Evolutionary conservation across 352 stramenopile species (phyloP).

Genomic region (Blastocystis sp.): DNA sequence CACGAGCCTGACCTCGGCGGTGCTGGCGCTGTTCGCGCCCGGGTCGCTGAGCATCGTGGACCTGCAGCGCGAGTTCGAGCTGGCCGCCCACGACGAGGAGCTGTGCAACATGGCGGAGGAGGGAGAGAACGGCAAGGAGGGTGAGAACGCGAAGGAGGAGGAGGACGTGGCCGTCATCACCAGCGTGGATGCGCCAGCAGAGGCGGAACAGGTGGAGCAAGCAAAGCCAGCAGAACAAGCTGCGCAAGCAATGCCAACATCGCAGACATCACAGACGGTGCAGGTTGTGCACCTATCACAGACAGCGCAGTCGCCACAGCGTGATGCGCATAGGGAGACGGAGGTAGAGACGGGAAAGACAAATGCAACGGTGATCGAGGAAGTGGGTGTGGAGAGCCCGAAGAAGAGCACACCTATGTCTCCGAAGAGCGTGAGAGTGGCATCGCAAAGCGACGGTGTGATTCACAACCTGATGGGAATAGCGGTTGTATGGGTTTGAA

Average conservation of each 20-base stretch:
- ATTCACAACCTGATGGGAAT: not conserved
- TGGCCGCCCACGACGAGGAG: slow-evolving; percentile 32
- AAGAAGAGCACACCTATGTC: not conserved
- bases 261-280: no score
- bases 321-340: not conserved
- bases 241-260: no score
- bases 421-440: not conserved
- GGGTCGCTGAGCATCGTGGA: slow-evolving; percentile 20
- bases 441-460: no score
- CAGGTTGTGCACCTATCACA: no score
- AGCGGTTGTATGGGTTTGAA: not conserved
- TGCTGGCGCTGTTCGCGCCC: slow-evolving; percentile 16
- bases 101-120: not conserved
- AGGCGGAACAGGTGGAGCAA: no score
- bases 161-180: slow-evolving; percentile 18
- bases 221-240: no score
- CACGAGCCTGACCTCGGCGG: not conserved
- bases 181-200: not conserved
- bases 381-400: not conserved
- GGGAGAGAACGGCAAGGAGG: slow-evolving; percentile 23
- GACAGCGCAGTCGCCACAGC: no score
- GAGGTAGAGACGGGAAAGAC: not conserved
- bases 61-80: slow-evolving; percentile 59
- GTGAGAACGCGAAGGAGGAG: not conserved
- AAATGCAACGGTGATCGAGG: not conserved